Evolutionary conservation across 2,329 filamentous ascomycete genomes (phyloP).

Genomic region (Colletotrichum lupini): DNA sequence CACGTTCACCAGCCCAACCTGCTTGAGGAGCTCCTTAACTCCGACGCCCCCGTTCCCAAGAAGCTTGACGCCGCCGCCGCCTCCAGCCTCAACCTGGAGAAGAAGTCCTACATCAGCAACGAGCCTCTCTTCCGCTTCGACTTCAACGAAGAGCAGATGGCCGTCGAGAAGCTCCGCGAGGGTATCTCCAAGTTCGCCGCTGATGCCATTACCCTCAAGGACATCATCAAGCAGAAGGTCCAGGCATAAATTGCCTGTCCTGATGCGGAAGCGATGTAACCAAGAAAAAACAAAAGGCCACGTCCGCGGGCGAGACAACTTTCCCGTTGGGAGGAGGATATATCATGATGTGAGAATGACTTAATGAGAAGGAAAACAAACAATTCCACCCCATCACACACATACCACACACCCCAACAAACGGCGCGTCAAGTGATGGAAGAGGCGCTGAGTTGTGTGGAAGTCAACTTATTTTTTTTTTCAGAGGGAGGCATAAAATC

Average conservation of each 20-base stretch:
- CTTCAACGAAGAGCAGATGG: conserved; percentile 99
- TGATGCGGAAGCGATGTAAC: background rate
- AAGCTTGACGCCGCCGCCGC: conserved; percentile 85
- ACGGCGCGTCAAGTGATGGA: conserved; percentile 4
- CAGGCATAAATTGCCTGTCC: conserved; percentile 47
- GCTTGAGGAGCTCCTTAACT: conserved; percentile 94
- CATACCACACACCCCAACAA: background rate
- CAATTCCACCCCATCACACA: background rate
- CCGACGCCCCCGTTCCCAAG: conserved; percentile 82
- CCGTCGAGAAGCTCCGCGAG: conserved; percentile 98
- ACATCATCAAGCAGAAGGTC: conserved; percentile 90
- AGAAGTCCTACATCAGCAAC: conserved; percentile 90
- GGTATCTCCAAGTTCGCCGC: conserved; percentile 99
- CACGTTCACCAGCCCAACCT: conserved; percentile 77
- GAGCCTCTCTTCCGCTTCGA: conserved; percentile 96
- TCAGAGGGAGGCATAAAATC: background rate
- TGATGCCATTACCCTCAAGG: conserved; percentile 93
- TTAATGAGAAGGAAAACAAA: conserved; percentile 32
- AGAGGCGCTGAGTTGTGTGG: background rate
- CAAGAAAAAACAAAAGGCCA: background rate
- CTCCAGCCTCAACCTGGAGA: conserved; percentile 77
- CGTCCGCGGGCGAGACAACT: background rate
- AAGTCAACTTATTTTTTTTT: background rate
- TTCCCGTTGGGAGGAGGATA: conserved; percentile 22
- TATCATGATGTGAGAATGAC: conserved; percentile 36